Percentiles rank a stretch among this genome's conserved stretches.
phyloP scores from a whole-genome alignment of 352 stramenopile genomes.

The Globisporangium barbulae region DNA sequence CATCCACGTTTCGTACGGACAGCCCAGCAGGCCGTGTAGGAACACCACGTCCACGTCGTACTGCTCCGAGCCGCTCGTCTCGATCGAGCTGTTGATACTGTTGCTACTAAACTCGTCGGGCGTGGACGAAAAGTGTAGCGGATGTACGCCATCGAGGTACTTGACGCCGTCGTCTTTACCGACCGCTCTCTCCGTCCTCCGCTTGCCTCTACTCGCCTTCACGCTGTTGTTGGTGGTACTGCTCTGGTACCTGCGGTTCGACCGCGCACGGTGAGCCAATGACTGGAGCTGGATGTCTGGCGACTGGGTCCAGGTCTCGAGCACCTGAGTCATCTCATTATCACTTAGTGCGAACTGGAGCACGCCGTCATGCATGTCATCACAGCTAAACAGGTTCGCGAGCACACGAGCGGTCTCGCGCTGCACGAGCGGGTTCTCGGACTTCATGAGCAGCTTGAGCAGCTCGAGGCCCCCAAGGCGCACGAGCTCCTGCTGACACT shows the following conservation, averaged over 20 bases:
- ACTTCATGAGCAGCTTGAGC: constrained; percentile 46
- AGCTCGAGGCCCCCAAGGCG: constrained; percentile 51
- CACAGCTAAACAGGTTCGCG: constrained; percentile 62
- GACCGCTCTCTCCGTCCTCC: background rate
- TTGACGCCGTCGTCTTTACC: constrained; percentile 27
- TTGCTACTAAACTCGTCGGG: constrained; percentile 1
- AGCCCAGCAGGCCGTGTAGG: constrained; percentile 76
- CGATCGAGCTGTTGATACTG: background rate
- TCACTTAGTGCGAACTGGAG: constrained; percentile 36
- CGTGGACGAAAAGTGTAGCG: constrained; percentile 50
- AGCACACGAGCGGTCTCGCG: constrained; percentile 58
- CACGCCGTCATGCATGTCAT: constrained; percentile 36
- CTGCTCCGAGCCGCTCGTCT: constrained; percentile 6
- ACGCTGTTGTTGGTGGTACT: constrained; percentile 8
- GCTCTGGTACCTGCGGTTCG: constrained; percentile 55
- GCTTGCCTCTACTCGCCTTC: background rate
- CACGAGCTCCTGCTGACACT: constrained; percentile 56
- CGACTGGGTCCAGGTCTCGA: constrained; percentile 45
- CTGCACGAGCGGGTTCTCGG: constrained; percentile 42
- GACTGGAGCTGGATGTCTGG: constrained; percentile 47
- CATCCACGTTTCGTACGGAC: constrained; percentile 78
- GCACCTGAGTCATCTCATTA: constrained; percentile 29
- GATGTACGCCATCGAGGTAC: constrained; percentile 71
- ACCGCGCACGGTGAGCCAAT: constrained; percentile 49
- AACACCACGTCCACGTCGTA: constrained; percentile 84